Conservation (phyloP, 176 grass and related monocot genomes). For the Aegilops bicornis region DNA sequence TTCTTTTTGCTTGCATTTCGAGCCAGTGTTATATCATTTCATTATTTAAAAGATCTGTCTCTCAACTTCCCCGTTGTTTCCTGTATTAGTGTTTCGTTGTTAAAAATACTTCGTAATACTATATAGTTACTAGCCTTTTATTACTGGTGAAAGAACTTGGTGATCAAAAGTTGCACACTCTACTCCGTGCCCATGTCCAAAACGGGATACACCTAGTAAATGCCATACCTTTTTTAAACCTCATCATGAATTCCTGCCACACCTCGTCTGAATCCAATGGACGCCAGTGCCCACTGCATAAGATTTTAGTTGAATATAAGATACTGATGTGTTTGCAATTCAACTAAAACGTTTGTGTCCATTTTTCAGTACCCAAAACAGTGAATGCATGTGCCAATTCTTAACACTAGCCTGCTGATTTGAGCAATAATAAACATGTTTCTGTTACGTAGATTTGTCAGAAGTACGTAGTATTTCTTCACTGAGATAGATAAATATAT, state of each 20-base stretch:
- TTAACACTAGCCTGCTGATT: neutral
- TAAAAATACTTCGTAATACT: neutral
- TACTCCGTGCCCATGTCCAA: neutral
- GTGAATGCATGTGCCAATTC: neutral
- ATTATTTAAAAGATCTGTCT: conserved; percentile 1
- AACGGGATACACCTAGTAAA: neutral
- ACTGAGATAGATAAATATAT: neutral
- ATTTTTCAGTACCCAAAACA: neutral
- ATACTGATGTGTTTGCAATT: neutral
- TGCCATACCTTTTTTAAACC: neutral
- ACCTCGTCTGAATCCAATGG: neutral
- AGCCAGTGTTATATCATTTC: neutral
- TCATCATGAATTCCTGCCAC: neutral
- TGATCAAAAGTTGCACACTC: neutral
- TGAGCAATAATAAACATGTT: neutral
- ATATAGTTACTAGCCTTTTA: neutral
- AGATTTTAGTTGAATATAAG: neutral
- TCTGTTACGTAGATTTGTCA: neutral
- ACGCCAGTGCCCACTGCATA: neutral
- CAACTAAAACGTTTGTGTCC: neutral
- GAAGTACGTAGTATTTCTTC: neutral
- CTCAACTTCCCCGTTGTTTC: neutral
- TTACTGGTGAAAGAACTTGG: neutral
- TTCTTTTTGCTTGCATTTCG: conserved; percentile 16
- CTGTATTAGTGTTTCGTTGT: conserved; percentile 11